Base-by-base conservation (phyloP, 495 filamentous ascomycete genomes). In the Rhizodiscina lignyota region DNA sequence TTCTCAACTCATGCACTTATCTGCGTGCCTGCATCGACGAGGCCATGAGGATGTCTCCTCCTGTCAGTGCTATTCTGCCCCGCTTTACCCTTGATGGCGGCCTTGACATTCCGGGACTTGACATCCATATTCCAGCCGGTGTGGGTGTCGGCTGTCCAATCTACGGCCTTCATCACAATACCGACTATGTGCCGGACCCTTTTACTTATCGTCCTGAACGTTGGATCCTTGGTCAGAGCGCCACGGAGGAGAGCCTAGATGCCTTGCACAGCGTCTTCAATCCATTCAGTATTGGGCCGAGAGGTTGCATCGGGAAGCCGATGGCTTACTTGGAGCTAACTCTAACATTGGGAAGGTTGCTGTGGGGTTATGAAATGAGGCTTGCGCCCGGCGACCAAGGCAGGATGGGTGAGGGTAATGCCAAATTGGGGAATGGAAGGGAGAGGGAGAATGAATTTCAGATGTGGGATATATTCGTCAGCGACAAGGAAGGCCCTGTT, bases 21-120 rank as follows among this genome's bases (percentile, higher is more conserved):
- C 56, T 77, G 1, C 63, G 65, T 32, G 74, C 71, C 6, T 74
- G 71, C 41, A 58, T 77, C 29, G 66, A 79, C 36, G 78, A 83
- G 41, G 59, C 72, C 0, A 61, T 83, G 52, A 72, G 80, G 27
- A 55, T 85, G 37, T 68, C 68, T 0, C 79, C 79, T 11, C 64
- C 77, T 0, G 75, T 82, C 3, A 58, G 63, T 21, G 68, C 67
- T 8, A 53, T 68, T 2, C 51, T 79, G 4, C 68, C 67, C 4
- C 62, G 74, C 23, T 66, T 74, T 44, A 76, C 83, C 4, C 60
- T 74, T 2, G 36, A 59, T 0, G 77, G 76, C 29, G 78, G 78
- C 8, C 54, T 66, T 5, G 43, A 57, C 5, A 62, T 79, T 10
- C 64, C 71, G 30, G 64, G 63, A 6, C 49, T 67, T 8, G 58